These are phyloP conservation scores for Yamadazyma phyllophila DNA, from an alignment of 805 yeast genomes.

Conservation along the genomic window DNA sequence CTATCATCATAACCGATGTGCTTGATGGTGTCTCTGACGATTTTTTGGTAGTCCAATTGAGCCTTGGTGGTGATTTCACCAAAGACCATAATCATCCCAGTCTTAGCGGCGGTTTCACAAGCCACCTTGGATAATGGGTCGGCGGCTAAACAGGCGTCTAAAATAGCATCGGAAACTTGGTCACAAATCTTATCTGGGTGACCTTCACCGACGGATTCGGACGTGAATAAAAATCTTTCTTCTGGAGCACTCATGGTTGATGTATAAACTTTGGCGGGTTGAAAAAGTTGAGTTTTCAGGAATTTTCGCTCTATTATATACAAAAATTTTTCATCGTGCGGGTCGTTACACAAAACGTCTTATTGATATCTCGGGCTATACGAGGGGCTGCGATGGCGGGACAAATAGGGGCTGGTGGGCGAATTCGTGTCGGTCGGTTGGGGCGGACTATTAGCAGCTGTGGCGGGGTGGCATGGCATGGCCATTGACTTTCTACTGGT, in stretches of 20 bases:
- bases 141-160: constrained; percentile 93
- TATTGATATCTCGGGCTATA: background rate
- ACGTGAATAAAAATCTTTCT: constrained; percentile 62
- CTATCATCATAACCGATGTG: constrained; percentile 97
- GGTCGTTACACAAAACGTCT: constrained; percentile 1
- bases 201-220: constrained; percentile 92
- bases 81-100: constrained; percentile 99
- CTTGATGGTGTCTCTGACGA: constrained; percentile 97
- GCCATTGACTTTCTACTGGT: too few species aligned
- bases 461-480: too few species aligned
- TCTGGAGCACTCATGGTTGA: constrained; percentile 7
- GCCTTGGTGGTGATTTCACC: constrained; percentile 99
- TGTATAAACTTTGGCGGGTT: background rate
- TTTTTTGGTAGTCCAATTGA: constrained; percentile 90
- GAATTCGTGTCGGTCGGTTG: too few species aligned
- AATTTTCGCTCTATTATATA: constrained; percentile 4
- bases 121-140: constrained; percentile 99
- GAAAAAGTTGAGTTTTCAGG: constrained; percentile 4
- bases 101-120: constrained; percentile 98
- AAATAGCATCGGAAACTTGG: constrained; percentile 97
- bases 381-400: background rate
- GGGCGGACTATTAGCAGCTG: too few species aligned
- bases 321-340: constrained; percentile 6
- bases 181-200: constrained; percentile 97
- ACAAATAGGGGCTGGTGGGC: background rate